phyloP scores from a whole-genome alignment of 139 green algal species.

The Tetradesmus obliquus region DNA sequence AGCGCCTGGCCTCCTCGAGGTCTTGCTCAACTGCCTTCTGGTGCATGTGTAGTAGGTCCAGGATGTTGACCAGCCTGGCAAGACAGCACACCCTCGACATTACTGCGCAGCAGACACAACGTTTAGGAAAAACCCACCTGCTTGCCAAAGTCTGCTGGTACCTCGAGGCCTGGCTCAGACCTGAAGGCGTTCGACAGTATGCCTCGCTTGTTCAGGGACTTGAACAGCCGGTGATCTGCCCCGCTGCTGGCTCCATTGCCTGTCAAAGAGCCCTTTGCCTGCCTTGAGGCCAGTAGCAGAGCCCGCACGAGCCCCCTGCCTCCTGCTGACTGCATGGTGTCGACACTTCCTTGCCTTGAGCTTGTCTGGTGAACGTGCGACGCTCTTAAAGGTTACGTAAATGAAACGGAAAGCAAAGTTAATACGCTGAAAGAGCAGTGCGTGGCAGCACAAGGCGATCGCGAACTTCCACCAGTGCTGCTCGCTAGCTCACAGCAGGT shows the following conservation, averaged over 20 bases:
- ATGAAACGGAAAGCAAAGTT: background rate
- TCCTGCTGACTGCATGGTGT: background rate
- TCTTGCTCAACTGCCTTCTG: background rate
- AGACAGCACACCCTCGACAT: background rate
- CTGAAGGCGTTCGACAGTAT: conserved; percentile 26
- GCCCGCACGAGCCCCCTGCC: background rate
- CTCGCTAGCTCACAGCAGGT: background rate
- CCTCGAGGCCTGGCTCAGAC: background rate
- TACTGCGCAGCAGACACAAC: background rate
- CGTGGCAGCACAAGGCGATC: background rate
- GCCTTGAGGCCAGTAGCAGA: background rate
- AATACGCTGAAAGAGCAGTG: background rate
- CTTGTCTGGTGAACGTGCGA: background rate
- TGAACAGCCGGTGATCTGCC: background rate
- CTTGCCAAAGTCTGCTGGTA: background rate
- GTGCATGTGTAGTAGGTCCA: background rate
- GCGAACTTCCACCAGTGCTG: background rate
- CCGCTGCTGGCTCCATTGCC: background rate
- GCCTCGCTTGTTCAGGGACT: background rate
- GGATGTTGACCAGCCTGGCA: background rate
- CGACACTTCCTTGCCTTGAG: background rate
- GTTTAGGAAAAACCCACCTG: background rate
- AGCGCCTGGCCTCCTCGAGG: background rate
- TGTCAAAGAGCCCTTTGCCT: background rate
- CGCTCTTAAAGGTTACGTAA: background rate